Percentiles rank a stretch among this genome's conserved stretches.
These are phyloP conservation scores for Euphorbia corollata DNA, from an alignment of 441 rosid species.

Conservation along the genomic window DNA sequence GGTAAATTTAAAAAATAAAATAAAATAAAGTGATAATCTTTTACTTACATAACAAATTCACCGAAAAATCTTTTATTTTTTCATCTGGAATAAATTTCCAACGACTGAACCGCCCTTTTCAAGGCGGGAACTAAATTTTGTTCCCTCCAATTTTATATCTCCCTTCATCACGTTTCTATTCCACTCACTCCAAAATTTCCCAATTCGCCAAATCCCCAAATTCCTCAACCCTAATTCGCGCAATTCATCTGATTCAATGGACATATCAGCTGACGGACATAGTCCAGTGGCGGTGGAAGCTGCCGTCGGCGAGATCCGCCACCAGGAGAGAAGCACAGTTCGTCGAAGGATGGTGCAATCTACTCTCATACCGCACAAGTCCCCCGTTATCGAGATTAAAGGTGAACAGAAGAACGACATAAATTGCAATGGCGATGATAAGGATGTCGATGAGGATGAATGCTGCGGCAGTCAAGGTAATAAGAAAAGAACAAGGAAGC, in stretches of 20 bases:
- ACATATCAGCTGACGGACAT: constrained; percentile 16
- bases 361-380: constrained; percentile 49
- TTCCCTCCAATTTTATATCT: constrained; percentile 35
- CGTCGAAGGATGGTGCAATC: constrained; percentile 73
- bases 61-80: no score
- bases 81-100: no score
- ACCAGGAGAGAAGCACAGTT: constrained; percentile 29
- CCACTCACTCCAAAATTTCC: not conserved
- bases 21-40: no score
- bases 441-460: constrained; percentile 32
- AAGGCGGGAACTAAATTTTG: constrained; percentile 34
- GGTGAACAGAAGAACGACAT: constrained; percentile 27
- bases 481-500: constrained; percentile 45
- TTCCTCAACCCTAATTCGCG: constrained; percentile 18
- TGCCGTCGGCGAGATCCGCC: constrained; percentile 13
- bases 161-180: not conserved
- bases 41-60: no score
- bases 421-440: constrained; percentile 23
- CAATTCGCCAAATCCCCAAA: not conserved
- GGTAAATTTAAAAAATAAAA: no score
- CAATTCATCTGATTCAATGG: constrained; percentile 28
- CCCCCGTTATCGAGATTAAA: constrained; percentile 31
- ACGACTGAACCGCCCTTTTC: not conserved
- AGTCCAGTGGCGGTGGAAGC: constrained; percentile 13
- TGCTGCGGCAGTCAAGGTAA: constrained; percentile 48